phyloP scores from a whole-genome alignment of 371 early-diverging fungal species.

The Rhizopus delemar region DNA sequence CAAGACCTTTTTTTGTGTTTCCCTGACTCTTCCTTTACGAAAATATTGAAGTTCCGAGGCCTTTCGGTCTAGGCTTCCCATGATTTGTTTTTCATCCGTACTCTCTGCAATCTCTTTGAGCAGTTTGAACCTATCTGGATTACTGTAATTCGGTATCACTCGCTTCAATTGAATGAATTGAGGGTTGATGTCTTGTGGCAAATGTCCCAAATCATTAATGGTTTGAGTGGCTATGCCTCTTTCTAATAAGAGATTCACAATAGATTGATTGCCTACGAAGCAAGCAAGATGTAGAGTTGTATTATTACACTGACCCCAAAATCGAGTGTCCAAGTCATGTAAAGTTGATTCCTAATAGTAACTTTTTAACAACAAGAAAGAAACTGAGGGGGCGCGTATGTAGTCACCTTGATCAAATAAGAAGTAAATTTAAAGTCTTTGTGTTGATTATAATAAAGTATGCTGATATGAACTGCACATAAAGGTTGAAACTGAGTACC shows the following conservation, averaged over 20 bases:
- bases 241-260: constrained; percentile 14
- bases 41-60: constrained; percentile 21
- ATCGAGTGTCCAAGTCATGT: constrained; percentile 35
- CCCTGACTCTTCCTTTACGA: constrained; percentile 28
- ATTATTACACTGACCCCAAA: constrained; percentile 33
- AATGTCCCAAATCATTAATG: constrained; percentile 26
- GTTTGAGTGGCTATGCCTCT: constrained; percentile 24
- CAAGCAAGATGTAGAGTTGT: constrained; percentile 30
- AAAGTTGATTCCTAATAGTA: constrained; percentile 24
- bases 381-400: neutral
- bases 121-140: constrained; percentile 26
- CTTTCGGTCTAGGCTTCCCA: constrained; percentile 13
- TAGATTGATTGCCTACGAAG: constrained; percentile 15
- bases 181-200: constrained; percentile 20
- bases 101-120: constrained; percentile 22
- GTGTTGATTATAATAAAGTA: constrained; percentile 12
- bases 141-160: constrained; percentile 27
- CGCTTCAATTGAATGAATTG: neutral
- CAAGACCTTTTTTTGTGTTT: constrained; percentile 29
- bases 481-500: constrained; percentile 31
- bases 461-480: constrained; percentile 25
- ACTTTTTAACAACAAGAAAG: neutral
- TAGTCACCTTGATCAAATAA: constrained; percentile 32
- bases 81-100: constrained; percentile 1
- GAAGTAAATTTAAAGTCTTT: constrained; percentile 12